Base-by-base conservation (phyloP, 306 rosid genomes). In the Rosa rugosa region DNA sequence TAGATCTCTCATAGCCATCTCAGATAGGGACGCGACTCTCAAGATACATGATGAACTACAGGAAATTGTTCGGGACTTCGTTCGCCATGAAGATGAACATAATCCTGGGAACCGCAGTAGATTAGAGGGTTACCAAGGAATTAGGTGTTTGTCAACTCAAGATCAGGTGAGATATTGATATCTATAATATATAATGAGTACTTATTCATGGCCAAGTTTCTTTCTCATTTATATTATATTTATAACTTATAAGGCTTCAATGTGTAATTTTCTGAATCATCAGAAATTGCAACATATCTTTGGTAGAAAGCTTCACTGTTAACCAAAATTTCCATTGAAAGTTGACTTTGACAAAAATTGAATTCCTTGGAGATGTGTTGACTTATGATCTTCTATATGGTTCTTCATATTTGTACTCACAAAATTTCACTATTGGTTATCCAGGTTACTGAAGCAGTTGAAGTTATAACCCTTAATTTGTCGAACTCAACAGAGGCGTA, bases 21-120 rank as follows among this genome's bases (percentile, higher is more conserved):
- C 41, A 38, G 80, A 14, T 2, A 34, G 0, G 3, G 25, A 60
- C 14, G 44, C 36, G 1, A 12, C 42, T 1, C 11, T 80, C 4
- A 65, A 17, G 16, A 77, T 85, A 80, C 86, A 83, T 77, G 77
- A 83, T 81, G 65, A 81, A 80, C 46, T 88, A 40, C 60, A 83
- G 38, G 75, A 57, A 79, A 38, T 63, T 80, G 84, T 84, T 85
- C 10, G 59, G 42, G 44, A 25, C 5, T 12, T 5, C 3, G n/a
- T 34, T 3, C n/a, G 69, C 69, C 69, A 27, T 1, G 69, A 27
- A 27, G 20, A 27, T 27, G 69, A 12, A 5, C 20, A 63, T 12
- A n/a, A 13, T 4, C 69, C 69, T 63, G 69, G 1, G 1, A 16
- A 63, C 20, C 69, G 69, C 42, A 63, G 42, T 27, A 63, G 69